Percentiles rank a stretch among this genome's conserved stretches.
Conservation (phyloP, 2,329 filamentous ascomycete species). For the Aspergillus novoparasiticus region DNA sequence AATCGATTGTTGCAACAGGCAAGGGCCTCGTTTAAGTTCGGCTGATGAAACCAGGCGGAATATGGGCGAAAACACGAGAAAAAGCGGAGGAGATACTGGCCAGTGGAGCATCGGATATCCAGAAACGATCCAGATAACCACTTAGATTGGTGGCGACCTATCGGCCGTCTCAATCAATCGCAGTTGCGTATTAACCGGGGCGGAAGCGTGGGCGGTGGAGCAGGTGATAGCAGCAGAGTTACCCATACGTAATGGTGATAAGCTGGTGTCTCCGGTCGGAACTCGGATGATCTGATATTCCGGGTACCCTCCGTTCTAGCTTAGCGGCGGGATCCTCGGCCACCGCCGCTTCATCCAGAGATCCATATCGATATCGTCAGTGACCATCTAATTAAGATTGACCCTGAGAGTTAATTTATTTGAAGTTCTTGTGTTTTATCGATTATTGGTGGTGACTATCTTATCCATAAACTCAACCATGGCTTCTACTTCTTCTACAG, state of each 20-base stretch:
- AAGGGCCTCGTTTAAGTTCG: background rate
- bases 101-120: background rate
- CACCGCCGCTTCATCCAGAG: background rate
- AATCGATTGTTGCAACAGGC: background rate
- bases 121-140: constrained; percentile 5
- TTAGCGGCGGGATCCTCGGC: background rate
- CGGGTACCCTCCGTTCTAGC: background rate
- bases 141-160: constrained; percentile 8
- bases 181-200: background rate
- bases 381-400: background rate
- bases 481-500: constrained; percentile 14
- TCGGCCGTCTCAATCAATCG: constrained; percentile 24
- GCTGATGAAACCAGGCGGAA: background rate
- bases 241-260: background rate
- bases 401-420: too few species aligned
- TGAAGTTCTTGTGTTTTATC: too few species aligned
- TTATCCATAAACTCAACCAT: background rate
- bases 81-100: constrained; percentile 7
- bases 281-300: constrained; percentile 5
- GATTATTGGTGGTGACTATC: background rate
- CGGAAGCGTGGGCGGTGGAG: constrained; percentile 2
- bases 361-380: background rate
- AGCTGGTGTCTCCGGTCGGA: constrained; percentile 5
- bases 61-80: constrained; percentile 1
- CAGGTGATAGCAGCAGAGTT: background rate